Evolutionary conservation across 139 green algal genomes (phyloP).

Genomic region (Asterochloris erici): DNA sequence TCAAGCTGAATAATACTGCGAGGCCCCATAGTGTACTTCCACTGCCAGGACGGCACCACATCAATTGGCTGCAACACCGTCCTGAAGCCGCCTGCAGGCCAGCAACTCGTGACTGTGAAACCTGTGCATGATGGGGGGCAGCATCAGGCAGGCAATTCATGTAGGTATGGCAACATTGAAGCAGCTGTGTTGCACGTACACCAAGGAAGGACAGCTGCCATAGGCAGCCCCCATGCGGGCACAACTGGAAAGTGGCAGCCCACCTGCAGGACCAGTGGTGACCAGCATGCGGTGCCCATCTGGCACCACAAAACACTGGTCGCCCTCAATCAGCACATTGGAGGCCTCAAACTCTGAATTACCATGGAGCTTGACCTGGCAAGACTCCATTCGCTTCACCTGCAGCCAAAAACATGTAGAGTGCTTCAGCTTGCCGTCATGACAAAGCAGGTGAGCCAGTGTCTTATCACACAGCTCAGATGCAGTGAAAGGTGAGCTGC

Average conservation of each 20-base stretch:
- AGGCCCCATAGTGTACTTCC: slow-evolving; percentile 44
- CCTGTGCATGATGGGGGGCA: no score
- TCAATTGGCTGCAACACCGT: neutral
- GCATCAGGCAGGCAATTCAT: no score
- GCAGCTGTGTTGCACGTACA: slow-evolving; percentile 8
- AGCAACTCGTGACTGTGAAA: no score
- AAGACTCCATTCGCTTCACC: slow-evolving; percentile 62
- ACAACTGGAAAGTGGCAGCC: no score
- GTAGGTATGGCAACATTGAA: neutral
- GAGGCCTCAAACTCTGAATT: slow-evolving; percentile 88
- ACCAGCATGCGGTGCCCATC: slow-evolving; percentile 75
- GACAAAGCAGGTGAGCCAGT: no score
- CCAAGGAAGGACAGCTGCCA: neutral
- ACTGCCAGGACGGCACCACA: slow-evolving; percentile 50
- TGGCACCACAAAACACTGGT: slow-evolving; percentile 72
- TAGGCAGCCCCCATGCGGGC: no score
- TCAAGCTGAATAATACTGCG: slow-evolving; percentile 20
- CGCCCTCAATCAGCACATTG: slow-evolving; percentile 43
- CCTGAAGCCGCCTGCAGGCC: slow-evolving; percentile 4
- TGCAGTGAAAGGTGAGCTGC: neutral
- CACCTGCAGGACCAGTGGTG: slow-evolving; percentile 11
- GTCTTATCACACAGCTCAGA: no score
- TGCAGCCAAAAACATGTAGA: slow-evolving; percentile 8
- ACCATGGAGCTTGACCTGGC: slow-evolving; percentile 73
- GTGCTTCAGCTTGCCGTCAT: no score